Evolutionary conservation across 164 flowering plant genomes (phyloP), one percentile per base, ranked within the genome.

Genomic region (Vitis rupestris): DNA sequence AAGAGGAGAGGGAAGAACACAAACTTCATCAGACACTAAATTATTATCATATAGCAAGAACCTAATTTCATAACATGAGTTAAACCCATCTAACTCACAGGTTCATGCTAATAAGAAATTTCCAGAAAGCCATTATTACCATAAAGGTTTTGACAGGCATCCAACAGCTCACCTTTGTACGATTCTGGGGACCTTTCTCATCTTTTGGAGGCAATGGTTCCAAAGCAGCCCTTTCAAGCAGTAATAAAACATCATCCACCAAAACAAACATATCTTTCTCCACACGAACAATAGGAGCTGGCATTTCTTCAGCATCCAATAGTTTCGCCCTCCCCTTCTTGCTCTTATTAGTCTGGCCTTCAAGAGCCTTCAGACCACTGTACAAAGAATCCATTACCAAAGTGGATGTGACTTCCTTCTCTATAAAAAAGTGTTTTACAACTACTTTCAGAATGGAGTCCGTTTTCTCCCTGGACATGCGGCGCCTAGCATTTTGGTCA

Each of bases 351-450:
- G 80, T 81, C 75, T 85, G 97, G 66, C 87, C 80, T 77, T 87
- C 95, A 72, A 94, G 97, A 68, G 97, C 97, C 86, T 86, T 92
- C 76, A 94, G 72, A 58, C 98, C 98, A 86, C 98, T 94, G 70
- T 90, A 94, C 67, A 94, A 80, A 57, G 98, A 94, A 84, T 94
- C 98, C 98, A 94, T 94, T 15, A 94, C 97, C 88, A 94, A 81
- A 60, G 98, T 94, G 58, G 98, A 94, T 44, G 97, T 89, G 65
- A 94, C 98, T 83, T 94, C 98, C 84, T 94, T 92, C 81, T 92
- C 97, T 81, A 94, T 86, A 67, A 94, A 94, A 72, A 92, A 94
- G 52, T 89, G 90, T 68, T 90, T 94, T 27, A 94, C 97, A 71
- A 90, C 90, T 13, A 84, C 86, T 86, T 90, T 94, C 81, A 92